Conservation (phyloP, 768 basidiomycete species). For the Pleurotus pulmonarius region DNA sequence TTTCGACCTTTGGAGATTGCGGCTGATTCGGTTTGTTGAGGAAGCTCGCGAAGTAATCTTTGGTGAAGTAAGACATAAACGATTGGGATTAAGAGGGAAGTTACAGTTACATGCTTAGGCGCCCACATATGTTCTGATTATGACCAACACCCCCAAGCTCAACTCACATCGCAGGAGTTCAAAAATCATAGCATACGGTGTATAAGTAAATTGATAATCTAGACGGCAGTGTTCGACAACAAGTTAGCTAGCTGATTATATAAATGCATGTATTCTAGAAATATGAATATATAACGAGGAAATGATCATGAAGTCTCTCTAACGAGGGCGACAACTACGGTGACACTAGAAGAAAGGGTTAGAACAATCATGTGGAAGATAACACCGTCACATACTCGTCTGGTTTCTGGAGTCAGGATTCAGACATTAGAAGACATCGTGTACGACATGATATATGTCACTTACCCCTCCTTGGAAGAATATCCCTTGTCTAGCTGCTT, state of each 20-base stretch:
- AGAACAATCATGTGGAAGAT: constrained; percentile 5
- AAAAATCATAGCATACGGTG: no score
- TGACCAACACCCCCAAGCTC: no score
- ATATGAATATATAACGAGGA: no score
- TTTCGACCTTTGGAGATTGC: constrained; percentile 38
- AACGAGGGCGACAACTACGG: constrained; percentile 65
- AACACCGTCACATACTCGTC: constrained; percentile 63
- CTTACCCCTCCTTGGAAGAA: constrained; percentile 72
- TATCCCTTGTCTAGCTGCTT: constrained; percentile 63
- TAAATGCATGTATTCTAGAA: no score
- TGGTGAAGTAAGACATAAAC: constrained; percentile 21
- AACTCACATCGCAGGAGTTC: no score
- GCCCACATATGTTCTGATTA: no score
- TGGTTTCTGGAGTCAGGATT: constrained; percentile 49
- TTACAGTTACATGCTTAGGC: no score
- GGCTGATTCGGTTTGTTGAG: constrained; percentile 43
- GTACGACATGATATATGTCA: constrained; percentile 16
- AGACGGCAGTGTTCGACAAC: no score
- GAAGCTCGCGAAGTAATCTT: constrained; percentile 90
- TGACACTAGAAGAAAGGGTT: constrained; percentile 45
- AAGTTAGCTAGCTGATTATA: no score
- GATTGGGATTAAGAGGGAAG: no score
- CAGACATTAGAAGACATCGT: constrained; percentile 2
- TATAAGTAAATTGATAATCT: no score
- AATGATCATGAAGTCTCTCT: constrained; percentile 48